Base-by-base conservation (phyloP, 225 moss, liverwort and hornwort species). In the Physcomitrium patens region DNA sequence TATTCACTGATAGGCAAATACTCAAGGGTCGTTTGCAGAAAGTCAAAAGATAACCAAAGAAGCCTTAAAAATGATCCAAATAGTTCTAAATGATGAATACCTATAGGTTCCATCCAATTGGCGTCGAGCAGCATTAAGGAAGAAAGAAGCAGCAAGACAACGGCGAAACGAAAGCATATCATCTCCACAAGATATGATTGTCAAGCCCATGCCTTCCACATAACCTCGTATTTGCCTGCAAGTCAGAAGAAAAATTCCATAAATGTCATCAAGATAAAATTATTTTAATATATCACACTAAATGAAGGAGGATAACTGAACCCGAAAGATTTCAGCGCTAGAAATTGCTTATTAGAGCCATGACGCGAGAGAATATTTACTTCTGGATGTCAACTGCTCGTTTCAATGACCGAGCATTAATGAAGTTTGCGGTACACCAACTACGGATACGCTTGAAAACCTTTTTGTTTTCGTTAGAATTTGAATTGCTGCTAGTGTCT, bases 31-130 rank as follows among this genome's bases (percentile, higher is more conserved):
- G 53, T 15, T 15, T 12, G 49, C 15, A 37, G 15, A 49, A 13
- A 15, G 17, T 17, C 53, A 53, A 31, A 3, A 58, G 49, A 16
- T 63, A 50, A 42, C 1, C n/a, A 27, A 56, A 64, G 28, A 56
- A 64, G 28, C 10, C 10, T 22, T 42, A 57, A 1, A 65, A 73
- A 73, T 31, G 44, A 31, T 23, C 19, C 31, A 4, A 59, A 5
- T 46, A 14, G 17, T 62, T n/a, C 13, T 7, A 59, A 62, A 64
- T 0, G 16, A 37, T 53, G 47, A 74, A 13, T 83, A 91, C 97
- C 93, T 97, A 76, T 95, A 99, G 37, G 88, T 89, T 60, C 97
- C 97, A 81, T 99, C 93, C 69, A 91, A 76, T 77, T 99, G 94
- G 65, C 85, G 90, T 63, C 87, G 82, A 62, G 97, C 97, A 63